Evolutionary conservation across 352 stramenopile genomes (phyloP).

Genomic region (Nothophytophthora sp.): DNA sequence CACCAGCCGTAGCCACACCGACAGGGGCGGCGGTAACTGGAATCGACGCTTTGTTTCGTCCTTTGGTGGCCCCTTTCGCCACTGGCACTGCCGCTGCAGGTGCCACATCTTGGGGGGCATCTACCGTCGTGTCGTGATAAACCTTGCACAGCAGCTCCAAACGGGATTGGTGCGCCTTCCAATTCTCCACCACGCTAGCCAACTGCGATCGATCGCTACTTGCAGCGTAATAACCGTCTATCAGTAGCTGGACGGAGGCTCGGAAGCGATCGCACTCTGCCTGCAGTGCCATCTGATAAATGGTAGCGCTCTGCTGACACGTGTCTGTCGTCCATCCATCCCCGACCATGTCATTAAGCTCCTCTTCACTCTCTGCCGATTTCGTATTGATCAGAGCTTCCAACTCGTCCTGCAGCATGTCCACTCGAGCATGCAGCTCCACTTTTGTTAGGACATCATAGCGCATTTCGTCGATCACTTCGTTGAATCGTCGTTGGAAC

Average conservation of each 20-base stretch:
- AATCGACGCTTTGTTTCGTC: constrained; percentile 36
- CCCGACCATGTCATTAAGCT: constrained; percentile 39
- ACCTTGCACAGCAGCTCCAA: constrained; percentile 41
- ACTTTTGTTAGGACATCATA: constrained; percentile 80
- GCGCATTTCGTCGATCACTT: constrained; percentile 81
- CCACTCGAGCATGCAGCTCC: constrained; percentile 74
- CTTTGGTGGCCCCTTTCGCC: constrained; percentile 37
- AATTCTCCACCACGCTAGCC: constrained; percentile 30
- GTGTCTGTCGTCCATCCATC: constrained; percentile 68
- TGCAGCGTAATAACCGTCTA: constrained; percentile 50
- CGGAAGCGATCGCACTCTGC: constrained; percentile 76
- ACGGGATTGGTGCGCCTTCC: constrained; percentile 16
- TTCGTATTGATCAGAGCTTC: constrained; percentile 43
- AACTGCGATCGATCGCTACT: constrained; percentile 39
- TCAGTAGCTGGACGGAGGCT: constrained; percentile 52
- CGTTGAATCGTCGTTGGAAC: constrained; percentile 81
- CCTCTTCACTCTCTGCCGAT: constrained; percentile 40
- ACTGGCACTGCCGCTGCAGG: no score
- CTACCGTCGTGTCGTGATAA: constrained; percentile 35
- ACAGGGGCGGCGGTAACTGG: constrained; percentile 13
- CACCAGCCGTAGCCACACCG: constrained; percentile 10
- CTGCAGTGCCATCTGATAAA: constrained; percentile 63
- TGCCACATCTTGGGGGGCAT: constrained; percentile 13
- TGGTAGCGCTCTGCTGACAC: constrained; percentile 37
- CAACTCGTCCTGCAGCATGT: constrained; percentile 76